Conservation (phyloP, 306 rosid species). For the Malus asiatica region DNA sequence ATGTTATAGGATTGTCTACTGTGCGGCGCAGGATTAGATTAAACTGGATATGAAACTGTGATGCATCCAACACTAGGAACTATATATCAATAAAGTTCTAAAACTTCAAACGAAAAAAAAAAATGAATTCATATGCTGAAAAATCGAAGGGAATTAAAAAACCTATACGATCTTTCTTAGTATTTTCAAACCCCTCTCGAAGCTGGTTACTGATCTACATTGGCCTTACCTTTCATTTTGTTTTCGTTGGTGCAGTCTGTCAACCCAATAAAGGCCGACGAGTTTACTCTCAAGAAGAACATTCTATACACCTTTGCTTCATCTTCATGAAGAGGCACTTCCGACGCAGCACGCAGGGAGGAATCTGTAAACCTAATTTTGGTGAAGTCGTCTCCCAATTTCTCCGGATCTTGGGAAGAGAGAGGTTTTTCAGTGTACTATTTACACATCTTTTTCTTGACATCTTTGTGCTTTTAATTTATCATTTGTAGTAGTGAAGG, state of each 20-base stretch:
- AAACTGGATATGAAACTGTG: not conserved
- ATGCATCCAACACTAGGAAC: not conserved
- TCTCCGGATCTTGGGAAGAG: slow-evolving; percentile 12
- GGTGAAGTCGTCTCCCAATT: not conserved
- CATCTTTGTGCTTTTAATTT: not conserved
- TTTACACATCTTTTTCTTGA: not conserved
- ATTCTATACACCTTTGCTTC: slow-evolving; percentile 56
- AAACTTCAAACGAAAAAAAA: not conserved
- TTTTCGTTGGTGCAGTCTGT: slow-evolving; percentile 45
- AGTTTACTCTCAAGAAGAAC: slow-evolving; percentile 78
- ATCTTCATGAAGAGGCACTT: slow-evolving; percentile 20
- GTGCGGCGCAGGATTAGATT: not conserved
- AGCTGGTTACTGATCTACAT: not conserved
- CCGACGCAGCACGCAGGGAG: slow-evolving; percentile 5
- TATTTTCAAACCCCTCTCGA: no score
- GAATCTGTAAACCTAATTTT: slow-evolving; percentile 18
- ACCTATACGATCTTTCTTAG: not conserved
- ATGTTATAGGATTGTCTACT: not conserved
- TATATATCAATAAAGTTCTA: not conserved
- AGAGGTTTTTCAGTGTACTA: not conserved
- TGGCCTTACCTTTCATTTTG: no score
- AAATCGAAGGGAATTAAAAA: not conserved
- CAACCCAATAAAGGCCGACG: slow-evolving; percentile 80
- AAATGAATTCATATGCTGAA: not conserved
- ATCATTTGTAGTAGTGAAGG: not conserved